Evolutionary conservation across 345 rosid species (phyloP).

Genomic region (Salix udensis): DNA sequence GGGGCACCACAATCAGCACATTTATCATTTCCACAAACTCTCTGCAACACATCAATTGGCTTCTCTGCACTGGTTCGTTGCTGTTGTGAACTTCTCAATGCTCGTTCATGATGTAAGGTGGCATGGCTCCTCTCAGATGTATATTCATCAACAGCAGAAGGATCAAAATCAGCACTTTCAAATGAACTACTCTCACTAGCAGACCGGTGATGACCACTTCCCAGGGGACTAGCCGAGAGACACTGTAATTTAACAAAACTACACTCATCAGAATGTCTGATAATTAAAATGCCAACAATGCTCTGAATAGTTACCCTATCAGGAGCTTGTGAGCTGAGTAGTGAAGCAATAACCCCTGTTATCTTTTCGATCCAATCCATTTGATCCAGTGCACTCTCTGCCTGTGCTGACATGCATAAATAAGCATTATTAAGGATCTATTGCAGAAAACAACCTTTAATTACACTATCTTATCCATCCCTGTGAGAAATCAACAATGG

Average conservation of each 20-base stretch:
- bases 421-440: conserved; percentile 38
- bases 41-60: conserved; percentile 73
- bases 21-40: conserved; percentile 86
- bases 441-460: conserved; percentile 6
- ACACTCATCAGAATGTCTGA: conserved; percentile 19
- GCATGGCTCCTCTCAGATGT: conserved; percentile 62
- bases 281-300: conserved; percentile 8
- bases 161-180: conserved; percentile 92
- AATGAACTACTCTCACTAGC: conserved; percentile 97
- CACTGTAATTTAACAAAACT: conserved; percentile 48
- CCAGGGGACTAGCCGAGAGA: conserved; percentile 72
- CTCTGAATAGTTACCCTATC: conserved; percentile 58
- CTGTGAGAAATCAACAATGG: not conserved
- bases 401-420: conserved; percentile 84
- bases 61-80: conserved; percentile 73
- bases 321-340: conserved; percentile 93
- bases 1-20: conserved; percentile 99
- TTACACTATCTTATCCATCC: not conserved
- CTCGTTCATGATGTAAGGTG: conserved; percentile 56
- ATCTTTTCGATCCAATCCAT: conserved; percentile 99
- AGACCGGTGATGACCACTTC: conserved; percentile 88
- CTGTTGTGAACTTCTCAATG: conserved; percentile 59
- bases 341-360: conserved; percentile 97
- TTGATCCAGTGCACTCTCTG: conserved; percentile 95
- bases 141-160: conserved; percentile 67